phyloP scores from a whole-genome alignment of 2,329 filamentous ascomycete species.

The Scedosporium boydii region DNA sequence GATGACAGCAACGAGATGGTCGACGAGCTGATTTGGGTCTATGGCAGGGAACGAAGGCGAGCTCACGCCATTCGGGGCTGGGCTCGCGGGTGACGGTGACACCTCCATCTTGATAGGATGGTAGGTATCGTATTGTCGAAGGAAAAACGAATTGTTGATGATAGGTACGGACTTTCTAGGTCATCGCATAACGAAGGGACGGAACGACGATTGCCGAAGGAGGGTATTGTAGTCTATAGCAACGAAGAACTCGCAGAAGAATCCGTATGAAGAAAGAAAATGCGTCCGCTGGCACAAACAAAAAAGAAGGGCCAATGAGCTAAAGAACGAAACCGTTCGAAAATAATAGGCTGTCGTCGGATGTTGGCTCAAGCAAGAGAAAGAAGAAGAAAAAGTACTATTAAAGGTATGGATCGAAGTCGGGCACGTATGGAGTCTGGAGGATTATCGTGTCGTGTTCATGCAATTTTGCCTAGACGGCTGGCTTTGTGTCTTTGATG shows the following conservation, averaged over 20 bases:
- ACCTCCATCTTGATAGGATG: conserved; percentile 37
- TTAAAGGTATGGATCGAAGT: not conserved
- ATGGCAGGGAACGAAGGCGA: conserved; percentile 42
- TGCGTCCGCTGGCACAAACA: not conserved
- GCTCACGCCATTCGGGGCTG: conserved; percentile 36
- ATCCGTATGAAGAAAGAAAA: not conserved
- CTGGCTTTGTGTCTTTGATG: not conserved
- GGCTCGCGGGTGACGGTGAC: conserved; percentile 30
- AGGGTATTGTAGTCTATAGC: not conserved
- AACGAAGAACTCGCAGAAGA: not conserved
- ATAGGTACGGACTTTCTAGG: not conserved
- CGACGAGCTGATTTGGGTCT: conserved; percentile 60
- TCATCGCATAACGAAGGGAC: not conserved
- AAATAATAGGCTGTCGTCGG: not conserved
- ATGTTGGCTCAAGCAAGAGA: not conserved
- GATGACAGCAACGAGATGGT: conserved; percentile 62
- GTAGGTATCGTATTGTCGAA: not conserved
- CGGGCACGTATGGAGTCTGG: not conserved
- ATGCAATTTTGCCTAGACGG: not conserved
- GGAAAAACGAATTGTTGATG: not conserved
- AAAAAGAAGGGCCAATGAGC: not conserved
- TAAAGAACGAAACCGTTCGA: not conserved
- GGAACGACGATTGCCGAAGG: not conserved
- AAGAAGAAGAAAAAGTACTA: not conserved
- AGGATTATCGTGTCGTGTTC: not conserved